Evolutionary conservation across 163 green algal species (phyloP), one percentile per base, ranked within the genome.

Genomic region (Scenedesmus sp.): DNA sequence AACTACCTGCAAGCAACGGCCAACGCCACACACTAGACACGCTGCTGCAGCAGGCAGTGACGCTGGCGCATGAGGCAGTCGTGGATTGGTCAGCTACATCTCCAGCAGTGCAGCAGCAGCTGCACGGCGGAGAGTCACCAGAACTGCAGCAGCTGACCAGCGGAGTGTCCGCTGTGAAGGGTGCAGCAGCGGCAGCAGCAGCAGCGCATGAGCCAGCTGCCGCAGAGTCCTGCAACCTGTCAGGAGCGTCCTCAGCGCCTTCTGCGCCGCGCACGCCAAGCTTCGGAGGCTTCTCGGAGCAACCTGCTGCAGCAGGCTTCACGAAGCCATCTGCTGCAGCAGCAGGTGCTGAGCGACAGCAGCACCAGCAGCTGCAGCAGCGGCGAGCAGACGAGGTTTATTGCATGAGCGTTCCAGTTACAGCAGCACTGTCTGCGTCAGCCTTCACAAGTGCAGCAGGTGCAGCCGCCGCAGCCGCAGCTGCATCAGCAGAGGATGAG

Each of bases 41-140:
- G 65, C 65, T 76, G 65, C 65, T 76, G 65, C 65, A 76, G 65
- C 65, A 76, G 65, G 65, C 65, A 40, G 65, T 76, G 30, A 76
- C 65, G 65, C 65, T 76, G 37, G 65, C 65, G 18, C 65, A 76
- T 76, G 65, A 76, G 26, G 65, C 65, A 20, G 65, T 76, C 30
- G 65, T 37, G 65, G 5, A 20, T 0, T 37, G 30, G 30, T 76
- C 65, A 7, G 18, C 46, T 49, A 22, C 79, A 26, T 43, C 79
- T 26, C 33, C 79, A 26, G 43, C 79, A 68, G 26, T 51, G 43
- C 79, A 85, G 79, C 40, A 42, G 40, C 79, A 61, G 79, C 13
- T 30, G 3, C 15, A 22, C 12, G 42, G 79, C 43, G 37, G 9
- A 5, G 61, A 18, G 2, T 76, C 30, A 85, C 43, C 78, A 61